Percentiles rank a stretch among this genome's conserved stretches.
Evolutionary conservation across 805 yeast species (phyloP).

Genomic region (Pichia paraexigua): DNA sequence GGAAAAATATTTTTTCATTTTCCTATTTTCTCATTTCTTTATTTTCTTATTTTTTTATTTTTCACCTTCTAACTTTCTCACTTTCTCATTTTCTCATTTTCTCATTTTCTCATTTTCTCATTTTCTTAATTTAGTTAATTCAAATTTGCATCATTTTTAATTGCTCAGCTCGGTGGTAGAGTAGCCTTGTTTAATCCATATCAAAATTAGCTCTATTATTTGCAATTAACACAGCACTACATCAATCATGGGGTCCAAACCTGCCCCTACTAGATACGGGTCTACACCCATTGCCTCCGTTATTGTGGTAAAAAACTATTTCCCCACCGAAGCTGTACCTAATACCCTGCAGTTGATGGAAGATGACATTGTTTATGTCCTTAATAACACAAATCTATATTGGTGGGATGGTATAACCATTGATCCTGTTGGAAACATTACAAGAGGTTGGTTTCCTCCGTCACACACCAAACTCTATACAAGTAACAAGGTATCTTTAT

Average conservation of each 20-base stretch:
- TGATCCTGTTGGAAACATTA: slow-evolving; percentile 31
- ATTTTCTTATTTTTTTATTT: too few species aligned
- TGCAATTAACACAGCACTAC: neutral
- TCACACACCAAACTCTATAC: slow-evolving; percentile 4
- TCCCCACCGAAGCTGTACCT: slow-evolving; percentile 40
- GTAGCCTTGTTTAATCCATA: too few species aligned
- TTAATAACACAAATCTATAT: slow-evolving; percentile 53
- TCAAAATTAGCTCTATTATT: too few species aligned
- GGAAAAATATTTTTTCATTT: too few species aligned
- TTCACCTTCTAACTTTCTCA: too few species aligned
- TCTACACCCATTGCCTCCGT: slow-evolving; percentile 32
- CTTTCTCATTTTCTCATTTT: neutral
- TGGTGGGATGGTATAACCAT: slow-evolving; percentile 83
- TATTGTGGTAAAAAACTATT: slow-evolving; percentile 44
- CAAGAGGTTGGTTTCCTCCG: slow-evolving; percentile 87
- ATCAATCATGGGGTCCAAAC: neutral
- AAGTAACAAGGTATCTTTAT: neutral
- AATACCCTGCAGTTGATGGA: slow-evolving; percentile 43
- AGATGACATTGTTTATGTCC: slow-evolving; percentile 68
- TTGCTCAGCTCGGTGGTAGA: neutral
- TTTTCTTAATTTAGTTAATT: neutral
- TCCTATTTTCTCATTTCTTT: neutral
- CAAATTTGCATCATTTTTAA: neutral
- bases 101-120: too few species aligned
- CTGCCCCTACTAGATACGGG: neutral